A percentile compares a stretch with the other conserved stretches of the same genome.
phyloP scores from a whole-genome alignment of 345 rosid species.

The Heritiera fomes region DNA sequence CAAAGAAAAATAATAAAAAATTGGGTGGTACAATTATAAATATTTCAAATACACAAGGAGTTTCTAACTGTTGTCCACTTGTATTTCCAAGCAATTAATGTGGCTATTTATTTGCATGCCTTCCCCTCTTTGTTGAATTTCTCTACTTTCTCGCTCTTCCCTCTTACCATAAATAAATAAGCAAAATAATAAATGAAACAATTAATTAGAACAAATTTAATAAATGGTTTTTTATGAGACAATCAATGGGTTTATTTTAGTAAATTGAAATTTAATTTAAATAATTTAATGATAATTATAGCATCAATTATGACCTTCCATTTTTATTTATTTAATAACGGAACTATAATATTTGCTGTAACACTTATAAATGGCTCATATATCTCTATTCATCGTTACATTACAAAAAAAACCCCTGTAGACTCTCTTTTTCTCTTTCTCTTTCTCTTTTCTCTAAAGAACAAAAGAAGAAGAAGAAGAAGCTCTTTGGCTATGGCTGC shows the following conservation, averaged over 20 bases:
- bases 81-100: conserved; percentile 23
- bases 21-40: not conserved
- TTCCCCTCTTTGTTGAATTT: not conserved
- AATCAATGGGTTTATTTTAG: not conserved
- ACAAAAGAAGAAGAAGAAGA: not conserved
- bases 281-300: not conserved
- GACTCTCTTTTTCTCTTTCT: not conserved
- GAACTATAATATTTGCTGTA: not conserved
- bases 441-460: not conserved
- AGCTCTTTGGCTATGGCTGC: conserved; percentile 18
- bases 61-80: not conserved
- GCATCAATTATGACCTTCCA: not conserved
- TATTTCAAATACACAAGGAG: not conserved
- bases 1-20: not conserved
- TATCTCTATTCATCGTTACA: not conserved
- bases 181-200: not conserved
- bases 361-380: conserved; percentile 12
- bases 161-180: conserved; percentile 7
- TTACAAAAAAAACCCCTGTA: not conserved
- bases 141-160: not conserved
- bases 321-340: not conserved
- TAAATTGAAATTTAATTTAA: not conserved
- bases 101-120: conserved; percentile 15
- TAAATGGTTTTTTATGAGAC: no score
- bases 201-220: conserved; percentile 1